These are phyloP conservation scores for Ampelomyces quisqualis DNA, from an alignment of 2,329 filamentous ascomycete species.

Conservation along the genomic window DNA sequence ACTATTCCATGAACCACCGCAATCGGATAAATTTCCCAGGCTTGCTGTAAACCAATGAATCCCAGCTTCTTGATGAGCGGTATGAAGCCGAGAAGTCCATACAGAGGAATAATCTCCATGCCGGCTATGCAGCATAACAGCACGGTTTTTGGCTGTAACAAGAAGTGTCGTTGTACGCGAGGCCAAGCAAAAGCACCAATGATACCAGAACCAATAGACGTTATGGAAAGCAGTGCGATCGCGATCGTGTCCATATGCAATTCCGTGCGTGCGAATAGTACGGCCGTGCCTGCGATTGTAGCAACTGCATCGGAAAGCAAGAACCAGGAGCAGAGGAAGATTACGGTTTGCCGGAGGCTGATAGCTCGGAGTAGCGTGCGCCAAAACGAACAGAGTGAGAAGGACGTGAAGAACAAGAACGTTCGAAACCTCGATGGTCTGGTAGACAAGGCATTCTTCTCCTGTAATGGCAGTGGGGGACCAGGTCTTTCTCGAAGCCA, in stretches of 20 bases:
- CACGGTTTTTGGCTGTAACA: conserved; percentile 73
- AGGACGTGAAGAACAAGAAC: conserved; percentile 68
- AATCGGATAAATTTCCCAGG: conserved; percentile 90
- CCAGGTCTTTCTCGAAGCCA: conserved; percentile 85
- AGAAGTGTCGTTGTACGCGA: conserved; percentile 66
- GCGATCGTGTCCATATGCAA: conserved; percentile 84
- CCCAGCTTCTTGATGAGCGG: conserved; percentile 72
- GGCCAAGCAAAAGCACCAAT: conserved; percentile 86
- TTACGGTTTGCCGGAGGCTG: conserved; percentile 66
- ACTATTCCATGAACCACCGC: conserved; percentile 86
- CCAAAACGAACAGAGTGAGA: conserved; percentile 80
- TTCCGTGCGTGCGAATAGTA: conserved; percentile 88
- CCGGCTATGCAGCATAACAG: conserved; percentile 80
- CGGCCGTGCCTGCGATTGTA: conserved; percentile 89
- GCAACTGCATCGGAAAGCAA: conserved; percentile 88
- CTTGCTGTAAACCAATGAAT: conserved; percentile 76
- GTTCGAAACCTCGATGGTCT: conserved; percentile 19
- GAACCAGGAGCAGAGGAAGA: conserved; percentile 86
- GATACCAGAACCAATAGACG: conserved; percentile 81
- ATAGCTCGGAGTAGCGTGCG: conserved; percentile 72
- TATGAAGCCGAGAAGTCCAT: conserved; percentile 81
- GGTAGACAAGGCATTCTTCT: conserved; percentile 15
- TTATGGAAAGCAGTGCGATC: conserved; percentile 84
- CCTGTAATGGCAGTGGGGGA: conserved; percentile 61
- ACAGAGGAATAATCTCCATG: conserved; percentile 87